A percentile compares a stretch with the other conserved stretches of the same genome.
phyloP scores from a whole-genome alignment of 1,139 yeast species.

The Saccharomyces hybrid region DNA sequence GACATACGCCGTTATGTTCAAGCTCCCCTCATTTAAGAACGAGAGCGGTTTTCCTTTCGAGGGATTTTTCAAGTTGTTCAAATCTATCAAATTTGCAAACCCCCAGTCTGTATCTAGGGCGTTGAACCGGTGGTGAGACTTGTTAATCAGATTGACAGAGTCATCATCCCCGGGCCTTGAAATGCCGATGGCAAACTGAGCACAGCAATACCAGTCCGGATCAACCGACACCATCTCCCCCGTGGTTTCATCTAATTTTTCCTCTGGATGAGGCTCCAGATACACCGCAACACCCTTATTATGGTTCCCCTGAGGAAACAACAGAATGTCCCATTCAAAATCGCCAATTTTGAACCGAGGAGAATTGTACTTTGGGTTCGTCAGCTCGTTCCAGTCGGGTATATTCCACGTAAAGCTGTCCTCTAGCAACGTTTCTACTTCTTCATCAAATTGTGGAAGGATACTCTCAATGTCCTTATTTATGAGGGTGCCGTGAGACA shows the following conservation, averaged over 20 bases:
- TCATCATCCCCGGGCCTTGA: conserved; percentile 73
- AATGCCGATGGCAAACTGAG: conserved; percentile 78
- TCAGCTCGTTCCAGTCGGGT: conserved; percentile 51
- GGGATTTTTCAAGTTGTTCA: conserved; percentile 40
- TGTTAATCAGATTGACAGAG: conserved; percentile 48
- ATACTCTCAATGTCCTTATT: conserved; percentile 24
- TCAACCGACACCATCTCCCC: conserved; percentile 36
- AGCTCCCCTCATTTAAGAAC: conserved; percentile 47
- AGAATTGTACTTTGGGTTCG: conserved; percentile 41
- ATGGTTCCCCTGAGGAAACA: conserved; percentile 71
- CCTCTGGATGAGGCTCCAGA: conserved; percentile 42
- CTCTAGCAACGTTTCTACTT: conserved; percentile 26
- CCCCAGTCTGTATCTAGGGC: conserved; percentile 92
- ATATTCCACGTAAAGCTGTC: conserved; percentile 65
- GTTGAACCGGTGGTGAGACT: conserved; percentile 76
- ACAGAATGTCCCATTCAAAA: conserved; percentile 62
- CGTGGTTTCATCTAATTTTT: conserved; percentile 22
- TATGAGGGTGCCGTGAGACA: neutral
- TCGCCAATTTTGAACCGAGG: conserved; percentile 59
- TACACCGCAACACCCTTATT: conserved; percentile 50
- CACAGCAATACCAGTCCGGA: conserved; percentile 74
- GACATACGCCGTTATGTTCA: conserved; percentile 72
- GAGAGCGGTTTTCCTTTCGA: conserved; percentile 30
- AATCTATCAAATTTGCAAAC: conserved; percentile 66
- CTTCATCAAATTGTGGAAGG: conserved; percentile 34